Evolutionary conservation across 257 asterid species (phyloP).

Genomic region (Primulina eburnea): DNA sequence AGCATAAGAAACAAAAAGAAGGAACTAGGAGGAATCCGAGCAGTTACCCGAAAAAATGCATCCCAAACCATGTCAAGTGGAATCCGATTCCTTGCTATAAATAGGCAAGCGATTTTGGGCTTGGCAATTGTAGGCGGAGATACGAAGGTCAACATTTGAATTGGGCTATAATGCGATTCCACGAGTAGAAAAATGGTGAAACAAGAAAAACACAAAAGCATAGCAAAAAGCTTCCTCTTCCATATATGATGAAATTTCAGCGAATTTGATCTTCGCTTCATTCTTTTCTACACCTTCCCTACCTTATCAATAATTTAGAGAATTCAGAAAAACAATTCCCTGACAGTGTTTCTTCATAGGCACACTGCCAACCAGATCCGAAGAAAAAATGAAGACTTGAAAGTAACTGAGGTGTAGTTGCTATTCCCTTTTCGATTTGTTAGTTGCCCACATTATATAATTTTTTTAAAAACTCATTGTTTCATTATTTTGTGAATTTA

Average conservation of each 20-base stretch:
- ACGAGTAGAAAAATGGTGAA: slow-evolving; percentile 55
- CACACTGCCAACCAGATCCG: too few relatives aligned
- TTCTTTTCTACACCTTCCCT: slow-evolving; percentile 18
- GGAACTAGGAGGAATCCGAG: background rate
- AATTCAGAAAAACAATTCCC: background rate
- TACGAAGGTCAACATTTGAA: slow-evolving; percentile 42
- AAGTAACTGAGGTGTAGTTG: too few relatives aligned
- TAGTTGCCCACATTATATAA: too few relatives aligned
- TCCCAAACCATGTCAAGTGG: slow-evolving; percentile 85
- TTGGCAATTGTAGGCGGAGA: slow-evolving; percentile 48
- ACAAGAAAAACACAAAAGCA: slow-evolving; percentile 50
- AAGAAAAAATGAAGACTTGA: too few relatives aligned
- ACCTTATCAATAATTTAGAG: slow-evolving; percentile 13
- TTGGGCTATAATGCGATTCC: slow-evolving; percentile 62
- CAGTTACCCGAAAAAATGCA: slow-evolving; percentile 68
- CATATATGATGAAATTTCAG: slow-evolving; percentile 61
- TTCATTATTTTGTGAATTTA: too few relatives aligned
- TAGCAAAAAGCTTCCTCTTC: slow-evolving; percentile 54
- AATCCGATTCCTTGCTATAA: slow-evolving; percentile 87
- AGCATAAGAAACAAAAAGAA: too few relatives aligned
- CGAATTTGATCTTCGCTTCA: slow-evolving; percentile 51
- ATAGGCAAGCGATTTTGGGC: slow-evolving; percentile 76
- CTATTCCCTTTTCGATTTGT: too few relatives aligned
- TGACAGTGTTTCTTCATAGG: too few relatives aligned
- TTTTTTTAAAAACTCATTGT: too few relatives aligned